These are phyloP conservation scores for Fistulifera solaris DNA, from an alignment of 108 stramenopile genomes.

Conservation along the genomic window DNA sequence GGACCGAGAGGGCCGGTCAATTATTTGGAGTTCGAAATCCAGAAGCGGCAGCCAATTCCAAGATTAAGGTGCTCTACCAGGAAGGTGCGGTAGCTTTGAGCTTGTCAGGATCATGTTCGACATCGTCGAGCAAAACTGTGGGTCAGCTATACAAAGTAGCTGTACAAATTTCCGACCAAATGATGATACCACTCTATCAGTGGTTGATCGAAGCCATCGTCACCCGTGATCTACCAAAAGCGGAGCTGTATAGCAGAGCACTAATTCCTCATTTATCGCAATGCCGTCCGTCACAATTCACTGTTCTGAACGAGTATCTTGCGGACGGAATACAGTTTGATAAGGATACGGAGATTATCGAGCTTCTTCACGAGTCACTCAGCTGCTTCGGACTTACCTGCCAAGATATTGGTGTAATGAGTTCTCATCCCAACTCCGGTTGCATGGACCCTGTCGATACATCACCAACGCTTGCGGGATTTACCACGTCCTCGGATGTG, in stretches of 20 bases:
- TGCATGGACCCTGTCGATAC: background rate
- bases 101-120: constrained; percentile 30
- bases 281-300: constrained; percentile 57
- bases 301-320: constrained; percentile 47
- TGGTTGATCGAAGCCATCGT: constrained; percentile 49
- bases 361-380: constrained; percentile 47
- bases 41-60: constrained; percentile 45
- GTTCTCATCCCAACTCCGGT: background rate
- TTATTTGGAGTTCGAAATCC: constrained; percentile 26
- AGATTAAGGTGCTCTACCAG: constrained; percentile 53
- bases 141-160: constrained; percentile 40
- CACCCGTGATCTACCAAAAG: constrained; percentile 24
- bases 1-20: constrained; percentile 39
- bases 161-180: constrained; percentile 43
- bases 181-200: constrained; percentile 64
- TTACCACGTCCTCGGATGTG: too few relatives aligned
- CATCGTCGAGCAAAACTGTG: constrained; percentile 21
- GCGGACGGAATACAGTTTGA: constrained; percentile 30
- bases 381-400: constrained; percentile 73
- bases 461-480: too few relatives aligned
- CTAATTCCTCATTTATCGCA: constrained; percentile 71
- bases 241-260: constrained; percentile 48
- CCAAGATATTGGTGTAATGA: constrained; percentile 42
- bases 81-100: constrained; percentile 26
- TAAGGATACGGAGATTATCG: constrained; percentile 32